These are phyloP conservation scores for Metschnikowia gruessii DNA, from an alignment of 805 yeast species.

Conservation along the genomic window DNA sequence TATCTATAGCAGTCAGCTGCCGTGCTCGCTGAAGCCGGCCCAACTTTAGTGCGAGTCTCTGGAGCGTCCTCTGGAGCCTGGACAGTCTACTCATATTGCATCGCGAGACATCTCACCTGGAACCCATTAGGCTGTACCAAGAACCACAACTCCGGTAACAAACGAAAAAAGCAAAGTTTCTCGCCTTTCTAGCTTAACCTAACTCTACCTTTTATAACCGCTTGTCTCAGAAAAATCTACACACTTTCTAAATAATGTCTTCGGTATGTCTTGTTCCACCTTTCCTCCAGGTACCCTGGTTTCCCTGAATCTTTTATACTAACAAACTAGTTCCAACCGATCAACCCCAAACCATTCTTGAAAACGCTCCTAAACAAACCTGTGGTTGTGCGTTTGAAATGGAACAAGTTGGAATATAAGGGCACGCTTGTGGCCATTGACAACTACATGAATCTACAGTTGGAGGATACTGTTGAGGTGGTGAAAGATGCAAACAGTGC, in stretches of 20 bases:
- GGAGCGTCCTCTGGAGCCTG: too few species aligned
- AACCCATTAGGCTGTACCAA: too few species aligned
- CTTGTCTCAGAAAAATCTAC: too few species aligned
- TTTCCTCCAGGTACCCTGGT: neutral
- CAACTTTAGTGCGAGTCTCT: too few species aligned
- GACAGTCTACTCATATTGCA: too few species aligned
- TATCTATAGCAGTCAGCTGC: too few species aligned
- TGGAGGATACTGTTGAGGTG: constrained; percentile 55
- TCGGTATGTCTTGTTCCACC: constrained; percentile 7
- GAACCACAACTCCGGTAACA: too few species aligned
- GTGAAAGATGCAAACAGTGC: constrained; percentile 23
- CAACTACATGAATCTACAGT: constrained; percentile 86
- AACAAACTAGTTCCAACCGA: constrained; percentile 47
- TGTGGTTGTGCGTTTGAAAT: constrained; percentile 79
- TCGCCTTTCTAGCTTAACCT: neutral
- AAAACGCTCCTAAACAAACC: constrained; percentile 67
- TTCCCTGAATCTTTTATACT: neutral
- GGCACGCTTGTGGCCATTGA: constrained; percentile 81
- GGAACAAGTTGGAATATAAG: constrained; percentile 84
- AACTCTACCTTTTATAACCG: too few species aligned
- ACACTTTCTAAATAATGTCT: constrained; percentile 5
- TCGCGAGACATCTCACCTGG: too few species aligned
- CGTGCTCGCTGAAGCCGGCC: too few species aligned
- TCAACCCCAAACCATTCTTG: constrained; percentile 89
- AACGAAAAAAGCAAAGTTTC: neutral